Conservation (phyloP, 176 grass and related monocot genomes). For the Tillandsia leiboldiana region DNA sequence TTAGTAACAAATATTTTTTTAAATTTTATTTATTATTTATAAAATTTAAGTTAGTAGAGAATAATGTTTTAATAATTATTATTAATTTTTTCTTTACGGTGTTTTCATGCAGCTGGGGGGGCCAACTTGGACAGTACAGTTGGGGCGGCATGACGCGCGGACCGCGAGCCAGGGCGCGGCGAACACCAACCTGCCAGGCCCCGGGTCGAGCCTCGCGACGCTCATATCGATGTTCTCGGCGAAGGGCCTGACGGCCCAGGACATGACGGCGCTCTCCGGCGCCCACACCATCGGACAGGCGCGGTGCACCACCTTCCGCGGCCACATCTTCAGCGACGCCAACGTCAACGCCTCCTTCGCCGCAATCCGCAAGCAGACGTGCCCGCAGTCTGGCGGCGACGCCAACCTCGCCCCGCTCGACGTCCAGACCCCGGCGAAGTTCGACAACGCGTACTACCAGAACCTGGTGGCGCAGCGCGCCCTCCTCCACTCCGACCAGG, state of each 20-base stretch:
- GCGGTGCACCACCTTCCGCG: constrained; percentile 54
- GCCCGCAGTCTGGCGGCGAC: constrained; percentile 45
- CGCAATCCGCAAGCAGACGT: constrained; percentile 33
- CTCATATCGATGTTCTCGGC: constrained; percentile 41
- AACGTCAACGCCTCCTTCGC: constrained; percentile 58
- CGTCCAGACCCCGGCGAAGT: constrained; percentile 43
- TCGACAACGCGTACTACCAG: constrained; percentile 78
- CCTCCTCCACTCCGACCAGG: constrained; percentile 81
- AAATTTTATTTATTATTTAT: background rate
- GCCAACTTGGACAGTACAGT: constrained; percentile 53
- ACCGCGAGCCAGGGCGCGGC: constrained; percentile 58
- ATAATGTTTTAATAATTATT: background rate
- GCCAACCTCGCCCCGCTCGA: constrained; percentile 52
- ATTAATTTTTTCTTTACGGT: background rate
- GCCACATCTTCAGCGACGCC: constrained; percentile 58
- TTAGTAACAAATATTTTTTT: background rate
- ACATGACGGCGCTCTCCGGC: constrained; percentile 86
- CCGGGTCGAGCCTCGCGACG: constrained; percentile 31
- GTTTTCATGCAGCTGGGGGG: constrained; percentile 37
- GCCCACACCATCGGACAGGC: constrained; percentile 65
- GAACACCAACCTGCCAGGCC: constrained; percentile 48
- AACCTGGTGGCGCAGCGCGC: constrained; percentile 40
- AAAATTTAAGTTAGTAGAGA: background rate
- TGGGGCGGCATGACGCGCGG: constrained; percentile 51
- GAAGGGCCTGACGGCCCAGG: constrained; percentile 36